phyloP scores from a whole-genome alignment of 2,329 filamentous ascomycete species.

The Fusarium circinatum region DNA sequence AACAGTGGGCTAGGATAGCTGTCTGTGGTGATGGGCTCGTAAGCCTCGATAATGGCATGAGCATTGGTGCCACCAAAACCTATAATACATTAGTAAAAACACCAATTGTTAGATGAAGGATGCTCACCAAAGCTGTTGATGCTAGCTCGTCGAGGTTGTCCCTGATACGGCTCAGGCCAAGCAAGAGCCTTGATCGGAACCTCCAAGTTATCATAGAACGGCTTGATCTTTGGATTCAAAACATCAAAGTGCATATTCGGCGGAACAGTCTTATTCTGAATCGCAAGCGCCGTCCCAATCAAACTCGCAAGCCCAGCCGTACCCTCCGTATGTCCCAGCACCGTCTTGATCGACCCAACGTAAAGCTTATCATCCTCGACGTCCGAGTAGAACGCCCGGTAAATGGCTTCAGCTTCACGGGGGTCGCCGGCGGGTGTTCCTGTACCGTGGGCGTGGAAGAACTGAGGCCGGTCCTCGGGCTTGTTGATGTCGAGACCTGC shows the following conservation, averaged over 20 bases:
- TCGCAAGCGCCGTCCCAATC: neutral
- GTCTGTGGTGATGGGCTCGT: accelerated
- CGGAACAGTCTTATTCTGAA: neutral
- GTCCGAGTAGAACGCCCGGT: neutral
- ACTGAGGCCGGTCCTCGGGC: accelerated
- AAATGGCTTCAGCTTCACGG: neutral
- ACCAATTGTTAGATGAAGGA: too few species aligned
- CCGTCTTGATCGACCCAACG: neutral
- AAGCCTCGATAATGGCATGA: conserved; percentile 33
- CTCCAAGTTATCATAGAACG: neutral
- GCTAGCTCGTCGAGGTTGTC: conserved; percentile 33
- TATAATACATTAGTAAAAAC: too few species aligned
- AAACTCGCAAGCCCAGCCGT: neutral
- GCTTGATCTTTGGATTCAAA: neutral
- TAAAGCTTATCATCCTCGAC: neutral
- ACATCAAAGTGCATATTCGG: neutral
- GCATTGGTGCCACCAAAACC: conserved; percentile 51
- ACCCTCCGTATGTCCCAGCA: accelerated
- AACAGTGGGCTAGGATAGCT: neutral
- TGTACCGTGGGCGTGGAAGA: neutral
- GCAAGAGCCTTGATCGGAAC: neutral
- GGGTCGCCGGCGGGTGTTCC: neutral
- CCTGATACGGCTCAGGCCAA: neutral
- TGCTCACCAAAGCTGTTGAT: conserved; percentile 51
- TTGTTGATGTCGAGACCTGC: neutral